phyloP scores from a whole-genome alignment of 352 stramenopile genomes.

The Phytopythium oedochilum region DNA sequence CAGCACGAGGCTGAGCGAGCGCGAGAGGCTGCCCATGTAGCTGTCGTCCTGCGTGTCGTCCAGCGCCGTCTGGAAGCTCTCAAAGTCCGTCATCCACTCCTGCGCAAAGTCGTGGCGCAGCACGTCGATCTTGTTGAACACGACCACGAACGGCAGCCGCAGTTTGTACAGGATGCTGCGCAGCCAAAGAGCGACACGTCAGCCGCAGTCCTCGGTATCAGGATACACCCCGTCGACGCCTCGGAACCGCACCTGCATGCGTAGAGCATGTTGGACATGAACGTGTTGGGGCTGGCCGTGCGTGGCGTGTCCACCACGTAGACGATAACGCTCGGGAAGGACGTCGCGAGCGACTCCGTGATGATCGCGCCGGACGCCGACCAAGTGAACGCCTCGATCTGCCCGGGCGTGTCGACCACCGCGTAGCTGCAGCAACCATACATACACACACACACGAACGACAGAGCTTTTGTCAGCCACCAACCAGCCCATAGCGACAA shows the following conservation, averaged over 20 bases:
- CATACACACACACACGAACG: not conserved
- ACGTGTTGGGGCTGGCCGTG: slow-evolving; percentile 95
- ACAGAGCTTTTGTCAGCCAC: too few relatives aligned
- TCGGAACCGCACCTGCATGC: slow-evolving; percentile 73
- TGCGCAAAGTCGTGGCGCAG: slow-evolving; percentile 92
- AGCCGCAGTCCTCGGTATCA: not conserved
- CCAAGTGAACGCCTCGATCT: slow-evolving; percentile 99
- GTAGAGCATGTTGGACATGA: slow-evolving; percentile 99
- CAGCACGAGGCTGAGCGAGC: slow-evolving; percentile 87
- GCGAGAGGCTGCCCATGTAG: slow-evolving; percentile 92
- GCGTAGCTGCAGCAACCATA: slow-evolving; percentile 75
- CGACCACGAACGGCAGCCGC: slow-evolving; percentile 95
- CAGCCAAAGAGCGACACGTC: not conserved
- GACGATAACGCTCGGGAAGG: slow-evolving; percentile 96
- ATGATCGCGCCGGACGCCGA: slow-evolving; percentile 98
- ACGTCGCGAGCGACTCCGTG: slow-evolving; percentile 94
- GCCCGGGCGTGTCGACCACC: slow-evolving; percentile 97
- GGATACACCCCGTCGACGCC: too few relatives aligned
- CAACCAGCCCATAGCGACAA: too few relatives aligned
- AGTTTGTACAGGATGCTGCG: slow-evolving; percentile 96
- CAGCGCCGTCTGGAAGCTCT: slow-evolving; percentile 96
- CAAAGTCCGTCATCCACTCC: slow-evolving; percentile 99
- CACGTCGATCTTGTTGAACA: slow-evolving; percentile 99
- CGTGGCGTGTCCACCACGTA: slow-evolving; percentile 99
- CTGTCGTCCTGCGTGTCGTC: slow-evolving; percentile 88